A percentile compares a stretch with the other conserved stretches of the same genome.
These are phyloP conservation scores for Colletotrichum lini DNA, from an alignment of 2,329 filamentous ascomycete species.

Conservation along the genomic window DNA sequence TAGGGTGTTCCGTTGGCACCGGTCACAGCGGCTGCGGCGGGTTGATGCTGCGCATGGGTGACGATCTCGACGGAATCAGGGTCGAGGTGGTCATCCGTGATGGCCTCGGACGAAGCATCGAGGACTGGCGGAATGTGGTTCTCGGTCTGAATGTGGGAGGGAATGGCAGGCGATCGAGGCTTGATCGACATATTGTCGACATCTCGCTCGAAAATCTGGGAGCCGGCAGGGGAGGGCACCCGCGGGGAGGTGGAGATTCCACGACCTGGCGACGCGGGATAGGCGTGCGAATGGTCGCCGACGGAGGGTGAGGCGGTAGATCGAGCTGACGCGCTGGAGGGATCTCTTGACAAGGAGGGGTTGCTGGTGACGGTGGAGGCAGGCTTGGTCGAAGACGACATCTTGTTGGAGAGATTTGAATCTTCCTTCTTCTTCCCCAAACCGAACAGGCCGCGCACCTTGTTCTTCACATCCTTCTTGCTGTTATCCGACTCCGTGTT, in stretches of 20 bases:
- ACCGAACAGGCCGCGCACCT: slow-evolving; percentile 72
- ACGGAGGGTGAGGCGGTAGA: slow-evolving; percentile 59
- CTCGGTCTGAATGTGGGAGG: slow-evolving; percentile 93
- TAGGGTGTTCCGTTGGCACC: slow-evolving; percentile 58
- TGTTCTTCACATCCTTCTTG: slow-evolving; percentile 67
- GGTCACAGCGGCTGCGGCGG: slow-evolving; percentile 78
- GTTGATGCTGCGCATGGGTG: slow-evolving; percentile 87
- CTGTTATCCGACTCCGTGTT: slow-evolving; percentile 54
- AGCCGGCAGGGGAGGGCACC: slow-evolving; percentile 82
- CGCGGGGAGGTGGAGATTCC: slow-evolving; percentile 80
- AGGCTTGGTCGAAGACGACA: slow-evolving; percentile 40
- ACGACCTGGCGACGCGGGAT: slow-evolving; percentile 76
- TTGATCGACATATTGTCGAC: slow-evolving; percentile 85
- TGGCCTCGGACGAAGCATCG: slow-evolving; percentile 91
- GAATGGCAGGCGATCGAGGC: slow-evolving; percentile 87
- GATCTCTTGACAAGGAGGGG: slow-evolving; percentile 47
- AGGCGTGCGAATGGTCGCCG: slow-evolving; percentile 59
- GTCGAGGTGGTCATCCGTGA: slow-evolving; percentile 87
- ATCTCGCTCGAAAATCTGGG: slow-evolving; percentile 92
- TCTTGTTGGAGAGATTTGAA: slow-evolving; percentile 52
- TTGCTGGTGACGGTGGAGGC: slow-evolving; percentile 49
- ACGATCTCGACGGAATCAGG: slow-evolving; percentile 94
- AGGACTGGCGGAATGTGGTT: slow-evolving; percentile 93
- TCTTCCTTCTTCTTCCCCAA: slow-evolving; percentile 75
- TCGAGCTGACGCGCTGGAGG: slow-evolving; percentile 54